Evolutionary conservation across 805 yeast genomes (phyloP).

Genomic region (Kurtzmaniella fragi): DNA sequence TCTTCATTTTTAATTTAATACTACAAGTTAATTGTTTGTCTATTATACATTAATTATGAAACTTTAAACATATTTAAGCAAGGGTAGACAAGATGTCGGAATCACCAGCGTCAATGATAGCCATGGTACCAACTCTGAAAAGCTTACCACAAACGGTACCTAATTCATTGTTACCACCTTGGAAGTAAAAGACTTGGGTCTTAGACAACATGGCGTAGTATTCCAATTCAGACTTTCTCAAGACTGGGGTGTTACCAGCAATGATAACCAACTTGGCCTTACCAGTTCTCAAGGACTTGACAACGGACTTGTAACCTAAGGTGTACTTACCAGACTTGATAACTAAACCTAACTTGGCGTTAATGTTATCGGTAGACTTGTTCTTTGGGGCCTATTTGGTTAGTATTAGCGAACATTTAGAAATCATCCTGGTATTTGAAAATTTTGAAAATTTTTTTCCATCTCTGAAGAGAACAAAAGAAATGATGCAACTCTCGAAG

Average conservation of each 20-base stretch:
- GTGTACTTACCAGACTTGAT: constrained; percentile 99
- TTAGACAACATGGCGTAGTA: constrained; percentile 99
- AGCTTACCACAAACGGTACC: constrained; percentile 99
- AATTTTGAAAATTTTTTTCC: background rate
- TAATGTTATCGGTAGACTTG: constrained; percentile 91
- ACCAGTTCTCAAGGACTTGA: constrained; percentile 97
- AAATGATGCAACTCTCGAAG: background rate
- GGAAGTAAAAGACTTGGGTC: constrained; percentile 97
- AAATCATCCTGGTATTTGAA: background rate
- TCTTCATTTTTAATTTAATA: background rate
- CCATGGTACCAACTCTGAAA: constrained; percentile 98
- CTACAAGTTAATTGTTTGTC: background rate
- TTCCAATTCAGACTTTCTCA: constrained; percentile 99
- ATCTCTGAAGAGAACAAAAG: background rate
- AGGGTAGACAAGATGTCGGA: constrained; percentile 86
- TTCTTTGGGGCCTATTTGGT: constrained; percentile 85
- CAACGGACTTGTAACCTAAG: constrained; percentile 98
- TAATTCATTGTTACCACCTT: constrained; percentile 99
- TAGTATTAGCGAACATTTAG: constrained; percentile 27
- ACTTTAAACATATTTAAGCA: constrained; percentile 3
- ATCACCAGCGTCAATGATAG: constrained; percentile 98
- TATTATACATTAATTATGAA: background rate
- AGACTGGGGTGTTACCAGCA: constrained; percentile 99
- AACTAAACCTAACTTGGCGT: constrained; percentile 96
- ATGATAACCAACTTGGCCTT: constrained; percentile 97